Evolutionary conservation across 176 grass and related monocot species (phyloP).

Genomic region (Cocos nucifera): DNA sequence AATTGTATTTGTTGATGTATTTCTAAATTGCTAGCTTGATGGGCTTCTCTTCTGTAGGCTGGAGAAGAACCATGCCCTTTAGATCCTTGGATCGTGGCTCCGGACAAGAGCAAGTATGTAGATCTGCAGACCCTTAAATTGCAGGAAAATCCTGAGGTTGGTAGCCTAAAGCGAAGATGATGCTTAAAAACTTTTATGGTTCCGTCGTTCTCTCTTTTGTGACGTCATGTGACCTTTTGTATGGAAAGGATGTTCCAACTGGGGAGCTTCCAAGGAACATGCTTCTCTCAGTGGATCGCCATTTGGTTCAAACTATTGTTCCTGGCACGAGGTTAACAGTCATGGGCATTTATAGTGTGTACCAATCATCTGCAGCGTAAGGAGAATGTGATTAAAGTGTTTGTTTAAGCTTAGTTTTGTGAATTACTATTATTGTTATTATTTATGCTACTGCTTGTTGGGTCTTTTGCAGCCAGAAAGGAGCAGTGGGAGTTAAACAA

Average conservation of each 20-base stretch:
- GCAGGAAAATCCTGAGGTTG: constrained; percentile 97
- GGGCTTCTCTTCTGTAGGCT: constrained; percentile 31
- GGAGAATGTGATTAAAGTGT: constrained; percentile 13
- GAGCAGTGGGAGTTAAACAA: constrained; percentile 89
- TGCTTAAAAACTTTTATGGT: background rate
- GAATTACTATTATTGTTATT: too few species aligned
- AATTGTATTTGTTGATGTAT: background rate
- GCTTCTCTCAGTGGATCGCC: constrained; percentile 83
- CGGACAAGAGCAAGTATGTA: constrained; percentile 99
- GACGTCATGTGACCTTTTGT: constrained; percentile 7
- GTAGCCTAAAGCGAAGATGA: constrained; percentile 3
- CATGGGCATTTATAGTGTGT: constrained; percentile 88
- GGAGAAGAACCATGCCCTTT: constrained; percentile 91
- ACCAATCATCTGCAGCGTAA: constrained; percentile 76
- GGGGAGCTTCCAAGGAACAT: constrained; percentile 92
- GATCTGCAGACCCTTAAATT: constrained; percentile 89
- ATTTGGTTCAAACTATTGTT: constrained; percentile 93
- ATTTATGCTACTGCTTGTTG: too few species aligned
- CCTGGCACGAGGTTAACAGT: constrained; percentile 89
- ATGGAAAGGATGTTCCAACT: constrained; percentile 79
- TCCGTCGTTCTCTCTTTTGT: background rate
- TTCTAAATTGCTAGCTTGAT: background rate
- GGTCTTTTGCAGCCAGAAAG: constrained; percentile 54
- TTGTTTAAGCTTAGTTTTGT: background rate
- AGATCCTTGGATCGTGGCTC: constrained; percentile 87